phyloP scores from a whole-genome alignment of 2,329 filamentous ascomycete genomes.

The Cytospora chrysosperma region DNA sequence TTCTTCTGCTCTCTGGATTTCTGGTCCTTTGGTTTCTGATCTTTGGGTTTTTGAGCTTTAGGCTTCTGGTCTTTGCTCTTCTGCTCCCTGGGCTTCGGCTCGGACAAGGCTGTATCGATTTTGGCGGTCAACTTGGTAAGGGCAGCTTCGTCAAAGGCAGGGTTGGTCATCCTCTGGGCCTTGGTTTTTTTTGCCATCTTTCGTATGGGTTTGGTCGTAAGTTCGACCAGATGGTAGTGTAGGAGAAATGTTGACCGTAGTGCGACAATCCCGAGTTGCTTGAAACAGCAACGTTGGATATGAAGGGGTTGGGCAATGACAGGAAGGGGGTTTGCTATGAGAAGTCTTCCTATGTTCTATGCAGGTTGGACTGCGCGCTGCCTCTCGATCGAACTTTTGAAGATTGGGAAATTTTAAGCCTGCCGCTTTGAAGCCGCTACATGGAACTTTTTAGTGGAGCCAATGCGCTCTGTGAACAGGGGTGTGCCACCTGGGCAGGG shows the following conservation, averaged over 20 bases:
- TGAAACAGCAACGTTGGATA: not conserved
- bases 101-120: constrained; percentile 53
- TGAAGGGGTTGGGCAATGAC: too few species aligned
- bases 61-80: constrained; percentile 27
- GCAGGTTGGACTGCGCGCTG: not conserved
- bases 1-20: constrained; percentile 27
- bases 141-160: constrained; percentile 49
- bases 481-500: too few species aligned
- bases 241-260: not conserved
- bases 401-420: constrained; percentile 19
- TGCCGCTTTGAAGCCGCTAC: constrained; percentile 10
- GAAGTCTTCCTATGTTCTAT: not conserved
- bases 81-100: constrained; percentile 34
- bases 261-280: not conserved
- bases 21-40: constrained; percentile 37
- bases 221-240: not conserved
- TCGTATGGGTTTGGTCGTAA: not conserved
- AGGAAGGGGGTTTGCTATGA: not conserved
- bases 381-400: constrained; percentile 17
- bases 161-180: constrained; percentile 31
- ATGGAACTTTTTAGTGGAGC: constrained; percentile 26
- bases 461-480: not conserved
- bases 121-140: constrained; percentile 55
- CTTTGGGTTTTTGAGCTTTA: constrained; percentile 27
- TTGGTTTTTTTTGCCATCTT: constrained; percentile 37